A percentile compares a stretch with the other conserved stretches of the same genome.
These are phyloP conservation scores for Saccharum spontaneum DNA, from an alignment of 176 grass and related monocot species.

Conservation along the genomic window DNA sequence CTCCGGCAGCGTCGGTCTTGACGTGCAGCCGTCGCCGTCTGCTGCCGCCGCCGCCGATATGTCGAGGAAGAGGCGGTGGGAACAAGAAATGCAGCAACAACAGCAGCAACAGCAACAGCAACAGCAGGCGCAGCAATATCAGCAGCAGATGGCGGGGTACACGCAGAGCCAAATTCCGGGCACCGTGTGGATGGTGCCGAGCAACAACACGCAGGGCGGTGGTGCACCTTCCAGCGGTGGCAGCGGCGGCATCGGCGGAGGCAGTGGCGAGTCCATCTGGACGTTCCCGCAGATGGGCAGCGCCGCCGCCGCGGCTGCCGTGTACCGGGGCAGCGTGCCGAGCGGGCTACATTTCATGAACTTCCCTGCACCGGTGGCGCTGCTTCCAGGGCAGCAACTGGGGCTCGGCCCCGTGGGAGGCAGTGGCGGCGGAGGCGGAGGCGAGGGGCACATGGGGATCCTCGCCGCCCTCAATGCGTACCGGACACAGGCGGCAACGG, in stretches of 20 bases:
- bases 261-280: constrained; percentile 74
- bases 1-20: constrained; percentile 68
- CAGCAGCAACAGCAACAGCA: constrained; percentile 49
- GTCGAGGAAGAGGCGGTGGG: constrained; percentile 74
- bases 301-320: constrained; percentile 42
- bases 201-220: constrained; percentile 64
- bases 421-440: constrained; percentile 18
- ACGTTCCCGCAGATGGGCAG: constrained; percentile 74
- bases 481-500: constrained; percentile 56
- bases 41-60: constrained; percentile 48
- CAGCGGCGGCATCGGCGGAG: background rate
- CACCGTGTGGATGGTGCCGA: constrained; percentile 91
- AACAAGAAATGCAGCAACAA: constrained; percentile 71
- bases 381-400: constrained; percentile 81
- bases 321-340: constrained; percentile 73
- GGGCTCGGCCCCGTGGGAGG: constrained; percentile 47
- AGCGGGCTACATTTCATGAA: constrained; percentile 99
- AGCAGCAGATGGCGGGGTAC: constrained; percentile 89
- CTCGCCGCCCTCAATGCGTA: constrained; percentile 85
- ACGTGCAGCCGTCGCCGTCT: constrained; percentile 65
- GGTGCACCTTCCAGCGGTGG: constrained; percentile 39
- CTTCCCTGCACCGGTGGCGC: constrained; percentile 81
- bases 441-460: constrained; percentile 87
- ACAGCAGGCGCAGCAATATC: constrained; percentile 57
- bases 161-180: constrained; percentile 79